Conservation (phyloP, 768 basidiomycete genomes). For the Termitomyces heimii region DNA sequence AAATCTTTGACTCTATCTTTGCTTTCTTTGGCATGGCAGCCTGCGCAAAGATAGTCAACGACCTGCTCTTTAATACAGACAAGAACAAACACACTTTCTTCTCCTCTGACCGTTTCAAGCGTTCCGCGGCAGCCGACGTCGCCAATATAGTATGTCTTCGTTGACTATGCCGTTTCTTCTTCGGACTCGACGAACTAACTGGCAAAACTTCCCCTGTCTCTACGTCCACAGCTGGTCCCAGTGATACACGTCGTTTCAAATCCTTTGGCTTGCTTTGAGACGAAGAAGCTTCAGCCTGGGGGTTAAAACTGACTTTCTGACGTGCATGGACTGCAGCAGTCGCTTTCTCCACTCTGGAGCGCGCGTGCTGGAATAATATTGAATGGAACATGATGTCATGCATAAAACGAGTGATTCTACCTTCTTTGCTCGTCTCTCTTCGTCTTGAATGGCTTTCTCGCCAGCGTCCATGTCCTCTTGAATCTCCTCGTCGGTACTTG, state of each 20-base stretch:
- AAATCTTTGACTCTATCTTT: slow-evolving; percentile 43
- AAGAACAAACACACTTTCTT: slow-evolving; percentile 40
- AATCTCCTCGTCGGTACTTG: slow-evolving; percentile 69
- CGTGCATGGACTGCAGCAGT: slow-evolving; percentile 64
- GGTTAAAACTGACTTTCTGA: slow-evolving; percentile 64
- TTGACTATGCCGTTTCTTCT: slow-evolving; percentile 50
- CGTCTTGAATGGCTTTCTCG: slow-evolving; percentile 53
- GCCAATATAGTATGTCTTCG: slow-evolving; percentile 67
- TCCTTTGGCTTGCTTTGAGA: slow-evolving; percentile 20
- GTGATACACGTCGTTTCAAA: slow-evolving; percentile 44
- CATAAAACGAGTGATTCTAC: slow-evolving; percentile 22
- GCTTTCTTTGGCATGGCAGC: slow-evolving; percentile 58
- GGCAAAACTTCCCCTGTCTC: slow-evolving; percentile 56
- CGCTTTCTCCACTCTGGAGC: slow-evolving; percentile 52
- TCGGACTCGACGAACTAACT: slow-evolving; percentile 13
- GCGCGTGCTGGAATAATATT: slow-evolving; percentile 35
- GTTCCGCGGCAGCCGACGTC: slow-evolving; percentile 57
- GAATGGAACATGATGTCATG: neutral
- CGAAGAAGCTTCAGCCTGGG: slow-evolving; percentile 31
- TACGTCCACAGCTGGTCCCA: slow-evolving; percentile 49
- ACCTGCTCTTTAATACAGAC: neutral
- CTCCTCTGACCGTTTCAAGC: slow-evolving; percentile 59
- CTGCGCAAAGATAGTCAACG: slow-evolving; percentile 21
- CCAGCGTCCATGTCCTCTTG: slow-evolving; percentile 49
- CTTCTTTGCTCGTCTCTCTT: slow-evolving; percentile 50